Conservation (phyloP, 371 early-diverging fungal species). For the Mortierella sp. region DNA sequence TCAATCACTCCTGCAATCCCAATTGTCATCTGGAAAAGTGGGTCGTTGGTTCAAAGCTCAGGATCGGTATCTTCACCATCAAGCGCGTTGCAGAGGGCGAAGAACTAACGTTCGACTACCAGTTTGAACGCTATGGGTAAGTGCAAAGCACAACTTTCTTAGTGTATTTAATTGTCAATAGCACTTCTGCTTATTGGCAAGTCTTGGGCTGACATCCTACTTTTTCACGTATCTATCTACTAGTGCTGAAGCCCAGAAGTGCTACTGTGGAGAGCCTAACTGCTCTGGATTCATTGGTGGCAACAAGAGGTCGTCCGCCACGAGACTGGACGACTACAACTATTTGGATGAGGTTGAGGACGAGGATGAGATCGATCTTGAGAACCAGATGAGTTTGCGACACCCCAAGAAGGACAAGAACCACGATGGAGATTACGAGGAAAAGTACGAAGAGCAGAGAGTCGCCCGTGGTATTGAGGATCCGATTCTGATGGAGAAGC, state of each 20-base stretch:
- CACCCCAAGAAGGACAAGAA: constrained; percentile 47
- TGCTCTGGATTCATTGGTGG: constrained; percentile 96
- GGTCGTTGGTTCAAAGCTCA: constrained; percentile 84
- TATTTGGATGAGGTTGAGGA: constrained; percentile 59
- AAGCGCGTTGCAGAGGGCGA: constrained; percentile 78
- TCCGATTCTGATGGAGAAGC: constrained; percentile 71
- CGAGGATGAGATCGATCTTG: constrained; percentile 66
- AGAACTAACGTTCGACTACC: constrained; percentile 96
- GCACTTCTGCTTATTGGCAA: not conserved
- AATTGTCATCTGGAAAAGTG: constrained; percentile 92
- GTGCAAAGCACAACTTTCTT: not conserved
- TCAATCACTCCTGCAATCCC: constrained; percentile 95
- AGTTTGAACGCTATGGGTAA: constrained; percentile 87
- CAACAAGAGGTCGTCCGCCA: constrained; percentile 60
- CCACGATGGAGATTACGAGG: constrained; percentile 60
- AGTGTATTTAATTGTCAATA: not conserved
- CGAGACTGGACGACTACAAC: constrained; percentile 56
- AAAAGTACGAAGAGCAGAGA: constrained; percentile 52
- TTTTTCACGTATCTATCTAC: not conserved
- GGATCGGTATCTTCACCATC: constrained; percentile 88
- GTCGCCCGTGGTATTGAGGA: constrained; percentile 53
- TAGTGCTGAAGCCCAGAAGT: constrained; percentile 89
- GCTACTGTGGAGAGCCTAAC: constrained; percentile 91
- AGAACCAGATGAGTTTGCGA: constrained; percentile 53
- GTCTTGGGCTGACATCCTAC: not conserved